Evolutionary conservation across 345 rosid genomes (phyloP).

Genomic region (Salix arbutifolia): DNA sequence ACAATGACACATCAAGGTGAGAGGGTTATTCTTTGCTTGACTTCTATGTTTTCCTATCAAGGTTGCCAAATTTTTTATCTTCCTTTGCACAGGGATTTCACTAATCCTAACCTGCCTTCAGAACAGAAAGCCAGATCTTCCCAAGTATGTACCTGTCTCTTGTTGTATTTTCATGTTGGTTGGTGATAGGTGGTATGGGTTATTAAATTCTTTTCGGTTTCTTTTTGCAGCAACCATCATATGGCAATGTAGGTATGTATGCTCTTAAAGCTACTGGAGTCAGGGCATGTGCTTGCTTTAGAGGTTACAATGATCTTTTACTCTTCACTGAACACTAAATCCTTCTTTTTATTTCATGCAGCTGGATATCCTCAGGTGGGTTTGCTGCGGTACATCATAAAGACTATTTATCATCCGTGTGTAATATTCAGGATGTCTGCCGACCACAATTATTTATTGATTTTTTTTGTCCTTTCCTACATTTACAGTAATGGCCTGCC

Average conservation of each 20-base stretch:
- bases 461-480: not conserved
- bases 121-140: slow-evolving; percentile 90
- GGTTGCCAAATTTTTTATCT: slow-evolving; percentile 6
- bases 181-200: slow-evolving; percentile 3
- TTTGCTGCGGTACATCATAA: slow-evolving; percentile 27
- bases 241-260: slow-evolving; percentile 73
- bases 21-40: slow-evolving; percentile 8
- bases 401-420: slow-evolving; percentile 12
- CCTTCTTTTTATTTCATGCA: slow-evolving; percentile 33
- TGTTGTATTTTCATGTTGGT: not conserved
- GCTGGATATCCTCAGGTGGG: slow-evolving; percentile 95
- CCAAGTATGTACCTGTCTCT: slow-evolving; percentile 46
- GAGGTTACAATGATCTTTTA: slow-evolving; percentile 8
- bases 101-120: slow-evolving; percentile 87
- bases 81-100: slow-evolving; percentile 65
- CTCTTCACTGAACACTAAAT: slow-evolving; percentile 15
- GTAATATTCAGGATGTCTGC: slow-evolving; percentile 13
- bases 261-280: slow-evolving; percentile 35
- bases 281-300: slow-evolving; percentile 32
- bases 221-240: slow-evolving; percentile 58
- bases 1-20: slow-evolving; percentile 92
- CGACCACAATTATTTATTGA: not conserved
- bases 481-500: not conserved
- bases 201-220: slow-evolving; percentile 11
- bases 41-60: not conserved